Evolutionary conservation across 2,329 filamentous ascomycete species (phyloP), one percentile per base, ranked within the genome.

Genomic region (Teratosphaeria nubilosa): DNA sequence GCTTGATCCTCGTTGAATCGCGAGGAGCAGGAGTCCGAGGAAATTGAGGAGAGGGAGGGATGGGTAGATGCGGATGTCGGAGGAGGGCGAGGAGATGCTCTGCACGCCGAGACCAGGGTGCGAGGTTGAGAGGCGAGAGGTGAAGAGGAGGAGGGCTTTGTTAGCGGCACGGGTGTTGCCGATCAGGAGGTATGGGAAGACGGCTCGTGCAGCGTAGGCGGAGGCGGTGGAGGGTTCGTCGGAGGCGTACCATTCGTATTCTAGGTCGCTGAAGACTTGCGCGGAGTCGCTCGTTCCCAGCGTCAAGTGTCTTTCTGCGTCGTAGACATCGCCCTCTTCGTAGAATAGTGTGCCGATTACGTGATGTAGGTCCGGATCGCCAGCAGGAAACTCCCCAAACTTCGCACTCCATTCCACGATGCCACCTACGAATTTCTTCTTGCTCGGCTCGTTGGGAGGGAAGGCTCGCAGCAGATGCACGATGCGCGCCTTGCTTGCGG

Each of bases 21-120:
- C 87, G 56, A 96, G 79, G 55, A 97, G 77, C 54, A 99, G 77
- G 64, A 99, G 77, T 31, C 86, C 89, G 59, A 97, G 80, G 76
- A 97, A 97, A 76, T 99, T 99, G 68, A 99, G 81, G 57, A 99
- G 81, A n/a, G 94, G 94, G 62, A 99, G 77, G 59, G 88, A 90
- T 0, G 92, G 91, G 74, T 95, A 97, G 60, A 97, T 82, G 62
- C 87, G 86, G 55, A 73, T 69, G 62, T 95, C 90, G 57, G 85
- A 84, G 63, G 78, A 84, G 51, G 83, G 79, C 65, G 86, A 88
- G 69, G 87, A 88, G 56, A 96, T 88, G 68, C 91, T 85, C 73
- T 97, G 90, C 6, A 88, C 85, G 41, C 80, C 81, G n/a, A 95
- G 82, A 16, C 80, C 77, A 3, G 81, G 77, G 65, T 83, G 82